Evolutionary conservation across 495 filamentous ascomycete species (phyloP).

Genomic region (Antarctomyces pellizariae): DNA sequence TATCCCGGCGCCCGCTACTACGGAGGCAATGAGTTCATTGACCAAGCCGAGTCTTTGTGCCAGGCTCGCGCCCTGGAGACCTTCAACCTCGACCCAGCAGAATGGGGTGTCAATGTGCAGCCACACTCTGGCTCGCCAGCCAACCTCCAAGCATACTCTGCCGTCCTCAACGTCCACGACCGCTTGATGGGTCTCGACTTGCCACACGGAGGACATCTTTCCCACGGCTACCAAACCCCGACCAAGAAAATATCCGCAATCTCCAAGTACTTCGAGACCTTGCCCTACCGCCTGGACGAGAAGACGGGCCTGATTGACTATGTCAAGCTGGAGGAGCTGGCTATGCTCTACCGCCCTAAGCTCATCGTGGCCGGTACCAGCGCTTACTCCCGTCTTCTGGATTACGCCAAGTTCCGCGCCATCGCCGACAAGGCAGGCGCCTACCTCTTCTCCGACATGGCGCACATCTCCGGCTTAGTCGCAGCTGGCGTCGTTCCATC

Average conservation of each 20-base stretch:
- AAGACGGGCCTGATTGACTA: conserved; percentile 89
- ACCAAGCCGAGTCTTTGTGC: conserved; percentile 71
- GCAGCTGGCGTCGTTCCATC: conserved; percentile 74
- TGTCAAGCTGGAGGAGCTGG: conserved; percentile 62
- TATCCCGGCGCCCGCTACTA: conserved; percentile 96
- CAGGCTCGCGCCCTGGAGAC: conserved; percentile 73
- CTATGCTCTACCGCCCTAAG: conserved; percentile 75
- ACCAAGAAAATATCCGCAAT: conserved; percentile 97
- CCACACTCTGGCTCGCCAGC: conserved; percentile 86
- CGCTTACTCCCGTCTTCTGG: conserved; percentile 83
- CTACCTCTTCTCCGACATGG: conserved; percentile 88
- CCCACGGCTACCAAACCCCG: conserved; percentile 92
- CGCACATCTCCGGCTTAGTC: conserved; percentile 89
- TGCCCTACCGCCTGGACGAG: conserved; percentile 83
- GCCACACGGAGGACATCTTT: conserved; percentile 88
- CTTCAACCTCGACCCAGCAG: conserved; percentile 55
- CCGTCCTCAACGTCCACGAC: conserved; percentile 75
- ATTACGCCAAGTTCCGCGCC: conserved; percentile 68
- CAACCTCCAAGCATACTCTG: conserved; percentile 89
- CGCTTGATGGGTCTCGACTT: conserved; percentile 93
- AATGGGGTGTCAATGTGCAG: conserved; percentile 98
- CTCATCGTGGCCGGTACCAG: conserved; percentile 87
- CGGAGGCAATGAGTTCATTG: conserved; percentile 89
- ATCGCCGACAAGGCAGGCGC: conserved; percentile 80
- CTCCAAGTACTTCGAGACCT: conserved; percentile 95